Conservation (phyloP, 2,329 filamentous ascomycete genomes). For the Colletotrichum plurivorum region DNA sequence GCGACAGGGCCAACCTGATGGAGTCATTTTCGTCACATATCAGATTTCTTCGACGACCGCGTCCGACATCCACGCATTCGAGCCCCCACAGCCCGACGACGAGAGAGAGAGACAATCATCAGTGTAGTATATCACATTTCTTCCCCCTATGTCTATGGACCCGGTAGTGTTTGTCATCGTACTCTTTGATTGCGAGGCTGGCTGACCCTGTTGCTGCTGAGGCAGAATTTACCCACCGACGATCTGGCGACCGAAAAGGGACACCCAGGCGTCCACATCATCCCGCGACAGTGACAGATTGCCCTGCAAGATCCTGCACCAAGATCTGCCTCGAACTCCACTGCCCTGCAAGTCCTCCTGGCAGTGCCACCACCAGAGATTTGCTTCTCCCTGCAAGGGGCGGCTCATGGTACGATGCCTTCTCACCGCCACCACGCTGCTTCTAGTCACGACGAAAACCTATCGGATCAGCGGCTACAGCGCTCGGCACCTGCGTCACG, state of each 20-base stretch:
- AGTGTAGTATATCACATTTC: not conserved
- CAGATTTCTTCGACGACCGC: constrained; percentile 13
- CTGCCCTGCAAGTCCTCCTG: constrained; percentile 9
- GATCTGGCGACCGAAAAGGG: constrained; percentile 2
- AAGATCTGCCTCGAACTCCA: constrained; percentile 19
- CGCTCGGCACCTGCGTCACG: constrained; percentile 4
- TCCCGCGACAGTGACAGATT: not conserved
- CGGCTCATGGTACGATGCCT: not conserved
- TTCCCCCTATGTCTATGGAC: not conserved
- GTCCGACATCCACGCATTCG: constrained; percentile 12
- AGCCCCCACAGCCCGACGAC: constrained; percentile 18
- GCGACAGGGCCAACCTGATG: constrained; percentile 13
- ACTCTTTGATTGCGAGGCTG: not conserved
- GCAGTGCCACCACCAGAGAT: not conserved
- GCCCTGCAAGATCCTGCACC: constrained; percentile 37
- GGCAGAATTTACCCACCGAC: constrained; percentile 3
- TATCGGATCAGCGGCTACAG: not conserved
- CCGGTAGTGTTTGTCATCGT: not conserved
- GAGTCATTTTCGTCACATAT: constrained; percentile 30
- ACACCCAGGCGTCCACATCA: not conserved
- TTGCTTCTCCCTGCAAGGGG: constrained; percentile 27
- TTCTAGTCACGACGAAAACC: constrained; percentile 1
- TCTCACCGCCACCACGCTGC: constrained; percentile 7
- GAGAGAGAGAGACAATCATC: constrained; percentile 6
- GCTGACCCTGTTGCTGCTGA: constrained; percentile 5